Evolutionary conservation across 2,329 filamentous ascomycete species (phyloP), one percentile per base, ranked within the genome.

Genomic region (Ceratocystis ficicola): DNA sequence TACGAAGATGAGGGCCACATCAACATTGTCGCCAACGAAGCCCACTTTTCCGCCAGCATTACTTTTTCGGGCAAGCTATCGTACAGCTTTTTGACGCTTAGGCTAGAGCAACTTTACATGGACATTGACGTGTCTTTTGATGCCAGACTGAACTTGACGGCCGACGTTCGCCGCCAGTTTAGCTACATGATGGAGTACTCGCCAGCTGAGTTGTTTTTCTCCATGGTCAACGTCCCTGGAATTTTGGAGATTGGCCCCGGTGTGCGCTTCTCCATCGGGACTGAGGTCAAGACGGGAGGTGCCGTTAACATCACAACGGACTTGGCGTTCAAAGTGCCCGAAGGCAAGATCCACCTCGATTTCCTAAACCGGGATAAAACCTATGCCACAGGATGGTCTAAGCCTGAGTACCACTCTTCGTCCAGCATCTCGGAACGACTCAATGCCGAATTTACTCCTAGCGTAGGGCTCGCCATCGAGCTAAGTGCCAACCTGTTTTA

Each of bases 41-140:
- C 73, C 44, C 68, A 70, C 60, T 72, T 79, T 64, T 72, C 71
- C 20, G 72, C 74, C 28, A 72, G 71, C 20, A 71, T 77, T 48
- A 75, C 74, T 15, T 74, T 79, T 57, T 77, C 76, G 1, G 77
- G 77, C 44, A 74, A 75, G 66, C 72, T 79, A n/a, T 71, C 73
- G 62, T 78, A 77, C 70, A 74, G 74, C 68, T 74, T 78, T 68
- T 70, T 72, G 60, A 68, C 68, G n/a, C 71, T 71, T 50, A 70
- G 72, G 50, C 69, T 77, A 4, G 69, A 76, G 55, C 69, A 72
- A 30, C 72, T 79, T 4, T 76, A 75, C 70, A 76, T 79, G 57
- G 76, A 79, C 68, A 72, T 79, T 68, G 76, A 78, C 64, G 72
- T 76, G 25, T 69, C 70, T 25, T 72, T 78, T 64, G 72, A 71